These are phyloP conservation scores for Tylopilus plumbeoviolaceoides DNA, from an alignment of 768 basidiomycete genomes.

Conservation along the genomic window DNA sequence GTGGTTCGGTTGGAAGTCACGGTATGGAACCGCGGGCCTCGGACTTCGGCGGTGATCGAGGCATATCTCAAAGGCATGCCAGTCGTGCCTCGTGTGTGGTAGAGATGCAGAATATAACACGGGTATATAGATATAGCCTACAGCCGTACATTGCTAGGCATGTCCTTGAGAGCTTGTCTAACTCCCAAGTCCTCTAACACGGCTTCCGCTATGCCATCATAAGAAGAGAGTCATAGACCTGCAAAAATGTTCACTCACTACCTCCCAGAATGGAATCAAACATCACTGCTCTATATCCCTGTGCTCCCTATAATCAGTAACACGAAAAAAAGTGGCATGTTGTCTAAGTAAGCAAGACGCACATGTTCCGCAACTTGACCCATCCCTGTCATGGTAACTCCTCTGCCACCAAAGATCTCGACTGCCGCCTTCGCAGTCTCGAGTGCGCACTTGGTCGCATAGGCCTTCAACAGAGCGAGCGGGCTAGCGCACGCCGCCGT, in stretches of 20 bases:
- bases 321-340: background rate
- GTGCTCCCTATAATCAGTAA: background rate
- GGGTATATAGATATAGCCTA: conserved; percentile 17
- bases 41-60: conserved; percentile 24
- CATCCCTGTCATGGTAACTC: conserved; percentile 81
- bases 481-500: conserved; percentile 28
- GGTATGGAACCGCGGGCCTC: conserved; percentile 24
- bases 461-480: conserved; percentile 57
- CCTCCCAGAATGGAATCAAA: conserved; percentile 18
- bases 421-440: conserved; percentile 60
- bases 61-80: background rate
- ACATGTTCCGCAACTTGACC: conserved; percentile 73
- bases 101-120: background rate
- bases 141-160: conserved; percentile 49
- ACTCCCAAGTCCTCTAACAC: conserved; percentile 59
- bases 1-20: conserved; percentile 43
- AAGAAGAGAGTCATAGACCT: no score
- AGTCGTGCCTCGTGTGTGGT: background rate
- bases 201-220: conserved; percentile 41
- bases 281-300: conserved; percentile 21
- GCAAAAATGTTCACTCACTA: no score
- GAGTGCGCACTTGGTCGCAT: conserved; percentile 10
- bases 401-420: conserved; percentile 84
- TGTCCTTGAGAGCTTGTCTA: conserved; percentile 51
- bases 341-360: conserved; percentile 21